phyloP scores from a whole-genome alignment of 1,284 basidiomycete species.

The Puccinia hordei region DNA sequence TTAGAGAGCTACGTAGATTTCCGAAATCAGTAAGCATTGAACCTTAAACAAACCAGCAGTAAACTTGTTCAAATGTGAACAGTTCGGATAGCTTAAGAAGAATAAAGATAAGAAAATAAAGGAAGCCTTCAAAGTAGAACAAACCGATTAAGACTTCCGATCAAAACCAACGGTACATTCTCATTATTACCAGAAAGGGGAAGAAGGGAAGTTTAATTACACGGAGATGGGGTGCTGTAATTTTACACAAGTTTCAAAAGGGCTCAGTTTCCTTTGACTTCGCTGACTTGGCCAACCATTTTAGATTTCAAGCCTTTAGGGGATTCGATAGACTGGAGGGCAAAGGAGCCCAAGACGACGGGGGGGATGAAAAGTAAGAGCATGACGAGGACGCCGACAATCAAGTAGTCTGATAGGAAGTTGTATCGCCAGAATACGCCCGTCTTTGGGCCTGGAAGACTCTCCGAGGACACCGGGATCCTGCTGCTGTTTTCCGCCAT shows the following conservation, averaged over 20 bases:
- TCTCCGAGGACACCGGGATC: neutral
- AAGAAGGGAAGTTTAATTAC: slow-evolving; percentile 2
- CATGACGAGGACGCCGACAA: slow-evolving; percentile 42
- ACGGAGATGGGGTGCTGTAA: neutral
- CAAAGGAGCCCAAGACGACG: slow-evolving; percentile 33
- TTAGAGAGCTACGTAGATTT: no score
- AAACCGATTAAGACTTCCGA: no score
- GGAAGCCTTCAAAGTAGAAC: no score
- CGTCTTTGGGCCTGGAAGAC: slow-evolving; percentile 9
- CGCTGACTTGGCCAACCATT: slow-evolving; percentile 40
- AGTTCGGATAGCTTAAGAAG: no score
- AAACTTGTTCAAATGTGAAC: no score
- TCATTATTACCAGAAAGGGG: no score
- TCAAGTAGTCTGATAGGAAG: slow-evolving; percentile 44
- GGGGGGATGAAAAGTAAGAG: slow-evolving; percentile 44
- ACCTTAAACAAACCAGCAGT: no score
- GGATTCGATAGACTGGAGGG: slow-evolving; percentile 38
- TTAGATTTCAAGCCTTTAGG: slow-evolving; percentile 47
- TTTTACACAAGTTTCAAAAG: neutral
- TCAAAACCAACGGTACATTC: no score
- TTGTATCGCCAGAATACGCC: slow-evolving; percentile 46
- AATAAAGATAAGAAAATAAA: no score
- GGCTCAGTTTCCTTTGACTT: slow-evolving; percentile 39
- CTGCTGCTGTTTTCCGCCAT: neutral
- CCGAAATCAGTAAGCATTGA: no score